Conservation (phyloP, 1,284 basidiomycete species). For the Sanghuangporus baumii region DNA sequence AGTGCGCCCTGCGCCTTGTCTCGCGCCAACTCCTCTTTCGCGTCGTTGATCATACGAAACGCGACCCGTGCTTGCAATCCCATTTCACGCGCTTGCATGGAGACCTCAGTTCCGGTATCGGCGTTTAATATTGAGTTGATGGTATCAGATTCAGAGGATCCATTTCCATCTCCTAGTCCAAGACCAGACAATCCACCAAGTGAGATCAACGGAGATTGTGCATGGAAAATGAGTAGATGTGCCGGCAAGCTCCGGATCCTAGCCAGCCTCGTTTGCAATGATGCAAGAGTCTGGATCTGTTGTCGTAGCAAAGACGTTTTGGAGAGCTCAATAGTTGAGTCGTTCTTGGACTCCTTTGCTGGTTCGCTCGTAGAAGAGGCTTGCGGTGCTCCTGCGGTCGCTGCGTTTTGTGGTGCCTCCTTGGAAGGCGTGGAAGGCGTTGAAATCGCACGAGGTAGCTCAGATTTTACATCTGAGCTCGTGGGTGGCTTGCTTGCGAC, state of each 20-base stretch:
- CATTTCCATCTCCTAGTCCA: background rate
- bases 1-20: slow-evolving; percentile 29
- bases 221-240: slow-evolving; percentile 10
- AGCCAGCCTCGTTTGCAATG: background rate
- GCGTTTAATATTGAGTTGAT: background rate
- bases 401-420: background rate
- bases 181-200: slow-evolving; percentile 1
- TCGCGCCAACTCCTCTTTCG: background rate
- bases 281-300: slow-evolving; percentile 6
- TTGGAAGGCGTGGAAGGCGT: background rate
- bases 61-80: slow-evolving; percentile 4
- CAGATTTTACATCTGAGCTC: background rate
- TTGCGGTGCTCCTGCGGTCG: background rate
- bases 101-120: background rate
- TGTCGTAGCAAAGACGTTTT: slow-evolving; percentile 3
- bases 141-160: background rate
- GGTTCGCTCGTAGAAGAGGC: background rate
- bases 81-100: slow-evolving; percentile 1
- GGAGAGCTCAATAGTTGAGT: background rate
- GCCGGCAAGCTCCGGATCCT: slow-evolving; percentile 10
- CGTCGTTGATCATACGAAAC: slow-evolving; percentile 10
- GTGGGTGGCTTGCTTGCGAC: background rate
- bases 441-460: background rate
- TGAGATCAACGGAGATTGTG: slow-evolving; percentile 9
- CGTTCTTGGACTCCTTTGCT: background rate